Percentiles rank a stretch among this genome's conserved stretches.
These are phyloP conservation scores for Plantago ovata DNA, from an alignment of 257 asterid genomes.

Conservation along the genomic window DNA sequence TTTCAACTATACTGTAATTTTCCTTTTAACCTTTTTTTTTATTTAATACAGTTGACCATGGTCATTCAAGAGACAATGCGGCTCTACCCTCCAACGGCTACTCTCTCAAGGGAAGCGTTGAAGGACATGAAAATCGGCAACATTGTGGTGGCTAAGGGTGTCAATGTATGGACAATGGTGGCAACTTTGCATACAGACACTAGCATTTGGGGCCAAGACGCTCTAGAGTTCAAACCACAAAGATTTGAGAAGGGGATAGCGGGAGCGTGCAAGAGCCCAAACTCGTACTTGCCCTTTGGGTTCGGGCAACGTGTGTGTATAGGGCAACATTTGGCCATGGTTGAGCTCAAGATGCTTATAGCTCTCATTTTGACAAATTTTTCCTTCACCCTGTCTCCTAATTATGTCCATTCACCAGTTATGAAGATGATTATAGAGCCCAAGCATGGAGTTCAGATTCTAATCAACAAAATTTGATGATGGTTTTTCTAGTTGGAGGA, in stretches of 20 bases:
- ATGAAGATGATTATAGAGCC: slow-evolving; percentile 31
- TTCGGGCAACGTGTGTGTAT: slow-evolving; percentile 43
- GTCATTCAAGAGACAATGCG: slow-evolving; percentile 51
- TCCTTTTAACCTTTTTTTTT: too few species aligned
- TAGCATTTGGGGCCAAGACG: slow-evolving; percentile 43
- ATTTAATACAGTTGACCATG: slow-evolving; percentile 32
- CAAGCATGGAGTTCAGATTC: slow-evolving; percentile 31
- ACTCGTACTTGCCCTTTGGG: slow-evolving; percentile 40
- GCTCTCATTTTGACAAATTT: slow-evolving; percentile 33
- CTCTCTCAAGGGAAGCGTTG: slow-evolving; percentile 37
- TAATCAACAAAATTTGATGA: slow-evolving; percentile 26
- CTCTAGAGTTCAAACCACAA: slow-evolving; percentile 36
- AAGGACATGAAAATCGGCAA: slow-evolving; percentile 36
- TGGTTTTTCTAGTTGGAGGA: too few species aligned
- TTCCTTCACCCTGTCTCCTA: slow-evolving; percentile 34
- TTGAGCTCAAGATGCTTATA: slow-evolving; percentile 40
- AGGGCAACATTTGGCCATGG: slow-evolving; percentile 46
- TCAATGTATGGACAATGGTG: slow-evolving; percentile 36
- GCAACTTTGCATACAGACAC: slow-evolving; percentile 36
- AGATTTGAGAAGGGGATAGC: slow-evolving; percentile 45
- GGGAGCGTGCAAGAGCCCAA: slow-evolving; percentile 44
- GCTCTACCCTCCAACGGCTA: slow-evolving; percentile 35
- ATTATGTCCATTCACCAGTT: slow-evolving; percentile 40
- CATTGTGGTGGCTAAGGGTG: slow-evolving; percentile 38
- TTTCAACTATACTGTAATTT: too few species aligned